Percentiles rank a stretch among this genome's conserved stretches.
These are phyloP conservation scores for Coemansia sp. DNA, from an alignment of 192 early-diverging fungal species.

Conservation along the genomic window DNA sequence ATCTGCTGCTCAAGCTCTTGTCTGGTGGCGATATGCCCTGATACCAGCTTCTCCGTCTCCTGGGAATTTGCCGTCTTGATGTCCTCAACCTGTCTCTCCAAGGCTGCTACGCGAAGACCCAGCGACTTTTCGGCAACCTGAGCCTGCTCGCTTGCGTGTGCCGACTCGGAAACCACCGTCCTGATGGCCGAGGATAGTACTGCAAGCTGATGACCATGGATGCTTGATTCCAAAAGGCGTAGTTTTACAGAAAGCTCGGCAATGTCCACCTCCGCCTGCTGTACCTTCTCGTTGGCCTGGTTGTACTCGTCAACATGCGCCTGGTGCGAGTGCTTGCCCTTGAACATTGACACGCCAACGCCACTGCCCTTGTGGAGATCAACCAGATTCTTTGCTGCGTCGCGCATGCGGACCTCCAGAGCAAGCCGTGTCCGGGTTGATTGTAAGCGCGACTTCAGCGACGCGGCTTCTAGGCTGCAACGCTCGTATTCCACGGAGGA, in stretches of 20 bases:
- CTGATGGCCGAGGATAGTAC: conserved; percentile 34
- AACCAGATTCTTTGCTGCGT: conserved; percentile 29
- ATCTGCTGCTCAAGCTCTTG: conserved; percentile 30
- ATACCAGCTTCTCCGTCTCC: conserved; percentile 1
- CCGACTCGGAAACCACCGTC: conserved; percentile 31
- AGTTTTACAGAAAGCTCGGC: conserved; percentile 30
- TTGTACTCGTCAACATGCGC: conserved; percentile 32
- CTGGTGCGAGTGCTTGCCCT: conserved; percentile 28
- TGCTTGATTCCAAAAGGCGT: conserved; percentile 19
- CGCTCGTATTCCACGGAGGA: conserved; percentile 31
- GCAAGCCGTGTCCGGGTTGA: conserved; percentile 26
- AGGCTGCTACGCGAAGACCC: background rate
- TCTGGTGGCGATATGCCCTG: background rate
- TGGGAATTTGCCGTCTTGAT: background rate
- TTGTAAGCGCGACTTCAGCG: conserved; percentile 27
- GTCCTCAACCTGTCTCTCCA: conserved; percentile 11
- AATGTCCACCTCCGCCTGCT: conserved; percentile 33
- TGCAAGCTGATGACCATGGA: conserved; percentile 43
- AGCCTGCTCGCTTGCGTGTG: background rate
- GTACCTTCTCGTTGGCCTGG: conserved; percentile 18
- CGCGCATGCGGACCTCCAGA: conserved; percentile 27
- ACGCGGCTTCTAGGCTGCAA: conserved; percentile 23
- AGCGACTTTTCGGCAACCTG: conserved; percentile 1
- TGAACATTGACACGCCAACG: conserved; percentile 34
- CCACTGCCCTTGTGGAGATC: conserved; percentile 14